Percentiles rank a stretch among this genome's conserved stretches.
Evolutionary conservation across 2,329 filamentous ascomycete species (phyloP).

Genomic region (Chrysoporthe deuterocubensis): DNA sequence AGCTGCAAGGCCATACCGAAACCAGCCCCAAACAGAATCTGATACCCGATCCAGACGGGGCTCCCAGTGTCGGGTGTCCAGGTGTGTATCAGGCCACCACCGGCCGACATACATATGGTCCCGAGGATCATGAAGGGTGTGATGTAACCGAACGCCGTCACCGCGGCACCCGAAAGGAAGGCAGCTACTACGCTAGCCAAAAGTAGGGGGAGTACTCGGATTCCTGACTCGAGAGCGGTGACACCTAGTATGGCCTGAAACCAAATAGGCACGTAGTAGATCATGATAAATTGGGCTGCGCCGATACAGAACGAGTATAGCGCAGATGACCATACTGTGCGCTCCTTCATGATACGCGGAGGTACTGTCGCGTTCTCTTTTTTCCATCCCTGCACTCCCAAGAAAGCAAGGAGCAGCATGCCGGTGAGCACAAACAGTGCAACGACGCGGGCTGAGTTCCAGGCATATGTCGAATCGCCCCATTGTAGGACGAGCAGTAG

Average conservation of each 20-base stretch:
- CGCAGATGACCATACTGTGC: constrained; percentile 39
- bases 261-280: constrained; percentile 44
- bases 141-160: constrained; percentile 45
- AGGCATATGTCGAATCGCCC: constrained; percentile 47
- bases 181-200: constrained; percentile 39
- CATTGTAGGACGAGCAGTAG: constrained; percentile 54
- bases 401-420: constrained; percentile 40
- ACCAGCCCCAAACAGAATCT: constrained; percentile 46
- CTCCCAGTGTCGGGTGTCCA: constrained; percentile 39
- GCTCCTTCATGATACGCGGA: constrained; percentile 46
- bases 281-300: constrained; percentile 44
- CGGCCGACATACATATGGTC: constrained; percentile 37
- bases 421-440: constrained; percentile 39
- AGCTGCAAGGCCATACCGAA: constrained; percentile 48
- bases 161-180: constrained; percentile 37
- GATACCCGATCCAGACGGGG: constrained; percentile 47
- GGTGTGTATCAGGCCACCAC: constrained; percentile 45
- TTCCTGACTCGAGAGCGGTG: constrained; percentile 40
- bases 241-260: constrained; percentile 45
- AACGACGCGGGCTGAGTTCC: constrained; percentile 44
- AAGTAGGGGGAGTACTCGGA: constrained; percentile 44
- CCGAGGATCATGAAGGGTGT: constrained; percentile 43
- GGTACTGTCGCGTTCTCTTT: constrained; percentile 47
- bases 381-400: constrained; percentile 42
- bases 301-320: constrained; percentile 46